Base-by-base conservation (phyloP, 805 yeast genomes). In the Teunomyces pallodes region DNA sequence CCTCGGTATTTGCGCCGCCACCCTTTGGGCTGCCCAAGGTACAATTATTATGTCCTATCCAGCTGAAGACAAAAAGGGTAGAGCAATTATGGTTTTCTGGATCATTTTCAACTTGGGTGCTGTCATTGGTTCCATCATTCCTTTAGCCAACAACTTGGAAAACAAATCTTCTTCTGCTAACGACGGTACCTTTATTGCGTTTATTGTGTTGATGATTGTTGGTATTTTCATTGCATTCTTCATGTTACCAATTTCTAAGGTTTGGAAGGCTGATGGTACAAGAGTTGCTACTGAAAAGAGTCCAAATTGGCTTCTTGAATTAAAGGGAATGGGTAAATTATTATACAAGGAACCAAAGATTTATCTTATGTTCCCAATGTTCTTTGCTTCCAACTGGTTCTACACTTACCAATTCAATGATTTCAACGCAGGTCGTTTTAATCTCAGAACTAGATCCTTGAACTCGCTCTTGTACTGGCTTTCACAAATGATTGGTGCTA, bases 371-470 rank as follows among this genome's bases (percentile, higher is more conserved):
- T 76, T 83, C 72, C 87, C 87, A 39, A 74, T 80, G 79, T 82
- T 82, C 61, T 77, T 79, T 54, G 74, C 83, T 27, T 79, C 86
- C 32, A 82, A 82, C 69, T 82, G 83, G 83, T 82, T 81, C 68
- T 81, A 81, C 70, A 79, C 86, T 41, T 82, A 82, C 63, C 85
- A 82, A 64, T 81, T 79, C 57, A 80, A 81, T 60, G 81, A 77
- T 49, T 70, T 76, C 63, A 82, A 82, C 59, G 78, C 76, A 36
- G 79, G 77, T 16, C 67, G 77, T 43, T 82, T 82, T 65, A 80
- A 76, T 56, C 62, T 81, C 50, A 73, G 86, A 61, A 79, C 87
- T 16, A 73, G 87, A 54, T 79, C 86, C 3, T 73, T 82, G 58
- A 82, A 82, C 67, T 78, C 82, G 14, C 68, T 81, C 43, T 73